phyloP scores from a whole-genome alignment of 1,139 yeast genomes.

The Protomyces arabidopsidicola region DNA sequence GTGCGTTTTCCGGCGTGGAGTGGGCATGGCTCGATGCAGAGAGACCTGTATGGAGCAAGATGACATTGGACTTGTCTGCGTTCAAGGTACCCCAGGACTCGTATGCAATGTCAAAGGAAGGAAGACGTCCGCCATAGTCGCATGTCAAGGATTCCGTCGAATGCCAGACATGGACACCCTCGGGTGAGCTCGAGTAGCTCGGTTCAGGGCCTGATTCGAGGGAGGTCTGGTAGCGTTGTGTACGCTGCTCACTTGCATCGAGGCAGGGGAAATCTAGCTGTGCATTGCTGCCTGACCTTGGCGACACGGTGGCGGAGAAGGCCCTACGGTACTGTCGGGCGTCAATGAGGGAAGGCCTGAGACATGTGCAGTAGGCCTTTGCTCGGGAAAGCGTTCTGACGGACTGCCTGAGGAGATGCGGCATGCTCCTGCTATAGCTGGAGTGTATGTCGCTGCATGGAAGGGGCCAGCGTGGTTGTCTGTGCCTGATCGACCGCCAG shows the following conservation, averaged over 20 bases:
- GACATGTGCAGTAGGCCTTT: neutral
- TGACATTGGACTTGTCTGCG: constrained; percentile 58
- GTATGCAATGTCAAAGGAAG: constrained; percentile 74
- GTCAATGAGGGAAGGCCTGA: neutral
- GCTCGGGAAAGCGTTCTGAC: neutral
- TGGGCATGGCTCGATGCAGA: constrained; percentile 95
- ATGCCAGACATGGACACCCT: constrained; percentile 39
- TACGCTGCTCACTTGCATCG: constrained; percentile 62
- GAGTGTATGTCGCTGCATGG: too few relatives aligned
- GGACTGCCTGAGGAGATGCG: neutral
- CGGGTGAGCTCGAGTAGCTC: constrained; percentile 20
- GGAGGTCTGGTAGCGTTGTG: constrained; percentile 42
- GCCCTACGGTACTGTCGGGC: neutral
- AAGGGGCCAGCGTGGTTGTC: too few relatives aligned
- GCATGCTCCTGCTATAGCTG: neutral
- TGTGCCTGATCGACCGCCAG: too few relatives aligned
- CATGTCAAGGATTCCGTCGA: constrained; percentile 74
- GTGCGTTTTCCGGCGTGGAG: constrained; percentile 64
- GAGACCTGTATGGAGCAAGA: constrained; percentile 80
- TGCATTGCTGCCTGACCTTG: constrained; percentile 47
- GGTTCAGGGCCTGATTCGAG: constrained; percentile 24
- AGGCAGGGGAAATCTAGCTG: constrained; percentile 79
- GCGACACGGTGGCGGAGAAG: neutral
- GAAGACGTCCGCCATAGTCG: constrained; percentile 77
- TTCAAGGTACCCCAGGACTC: constrained; percentile 86